These are phyloP conservation scores for Warburgia ugandensis DNA, from an alignment of 164 flowering plant species.

Conservation along the genomic window DNA sequence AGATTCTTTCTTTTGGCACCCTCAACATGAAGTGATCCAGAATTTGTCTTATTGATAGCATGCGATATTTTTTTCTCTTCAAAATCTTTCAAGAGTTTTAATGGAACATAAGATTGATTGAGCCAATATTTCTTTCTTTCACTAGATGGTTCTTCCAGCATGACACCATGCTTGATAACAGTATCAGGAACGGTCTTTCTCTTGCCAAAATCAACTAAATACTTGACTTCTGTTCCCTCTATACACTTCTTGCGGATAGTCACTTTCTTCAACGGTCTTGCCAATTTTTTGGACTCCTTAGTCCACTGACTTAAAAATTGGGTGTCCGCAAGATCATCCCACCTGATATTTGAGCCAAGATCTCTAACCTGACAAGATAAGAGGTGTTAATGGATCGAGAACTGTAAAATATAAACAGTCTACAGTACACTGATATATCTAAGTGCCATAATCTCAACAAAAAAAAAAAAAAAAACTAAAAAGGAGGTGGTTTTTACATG, in stretches of 20 bases:
- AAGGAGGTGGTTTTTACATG: not conserved
- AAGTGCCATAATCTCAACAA: not conserved
- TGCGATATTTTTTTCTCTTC: constrained; percentile 73
- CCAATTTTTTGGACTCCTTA: constrained; percentile 52
- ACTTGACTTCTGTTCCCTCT: constrained; percentile 49
- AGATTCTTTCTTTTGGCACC: constrained; percentile 23
- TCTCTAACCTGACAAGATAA: constrained; percentile 63
- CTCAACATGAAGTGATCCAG: constrained; percentile 24
- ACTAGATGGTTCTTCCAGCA: constrained; percentile 54
- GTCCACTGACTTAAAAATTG: constrained; percentile 35
- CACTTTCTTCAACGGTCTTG: constrained; percentile 70
- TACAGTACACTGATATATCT: not conserved
- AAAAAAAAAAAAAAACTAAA: not conserved
- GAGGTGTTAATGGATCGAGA: constrained; percentile 7
- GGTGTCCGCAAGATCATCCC: constrained; percentile 74
- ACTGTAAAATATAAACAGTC: not conserved
- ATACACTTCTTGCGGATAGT: constrained; percentile 56
- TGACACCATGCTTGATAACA: constrained; percentile 56
- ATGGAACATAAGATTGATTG: constrained; percentile 70
- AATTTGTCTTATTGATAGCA: constrained; percentile 24
- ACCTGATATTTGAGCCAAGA: constrained; percentile 57
- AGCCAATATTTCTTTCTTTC: constrained; percentile 88
- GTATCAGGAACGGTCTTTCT: constrained; percentile 73
- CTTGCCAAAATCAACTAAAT: constrained; percentile 96
- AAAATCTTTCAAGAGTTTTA: constrained; percentile 72